phyloP scores from a whole-genome alignment of 2,329 filamentous ascomycete species.

The Nemania sp. region DNA sequence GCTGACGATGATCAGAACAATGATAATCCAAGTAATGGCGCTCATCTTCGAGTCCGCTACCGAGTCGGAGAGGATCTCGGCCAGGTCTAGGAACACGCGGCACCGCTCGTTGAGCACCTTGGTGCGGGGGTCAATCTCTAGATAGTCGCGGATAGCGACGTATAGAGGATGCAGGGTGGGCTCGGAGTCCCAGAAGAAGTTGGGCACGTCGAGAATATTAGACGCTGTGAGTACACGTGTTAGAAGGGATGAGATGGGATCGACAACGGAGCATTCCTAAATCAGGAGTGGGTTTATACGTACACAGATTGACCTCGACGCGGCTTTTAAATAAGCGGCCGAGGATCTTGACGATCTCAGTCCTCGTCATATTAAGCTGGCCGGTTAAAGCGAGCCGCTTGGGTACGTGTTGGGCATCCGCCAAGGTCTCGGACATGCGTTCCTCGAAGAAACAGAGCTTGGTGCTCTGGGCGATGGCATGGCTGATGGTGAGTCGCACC shows the following conservation, averaged over 20 bases:
- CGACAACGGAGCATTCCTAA: not conserved
- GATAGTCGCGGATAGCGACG: constrained; percentile 90
- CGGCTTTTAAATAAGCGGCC: constrained; percentile 89
- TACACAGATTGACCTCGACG: constrained; percentile 97
- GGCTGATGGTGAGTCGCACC: constrained; percentile 97
- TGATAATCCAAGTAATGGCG: constrained; percentile 96
- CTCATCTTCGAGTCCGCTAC: constrained; percentile 97
- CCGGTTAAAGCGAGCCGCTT: constrained; percentile 87
- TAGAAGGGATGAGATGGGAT: constrained; percentile 23
- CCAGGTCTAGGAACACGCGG: constrained; percentile 92
- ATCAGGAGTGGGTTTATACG: constrained; percentile 46
- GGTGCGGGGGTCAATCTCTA: constrained; percentile 95
- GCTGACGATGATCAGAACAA: constrained; percentile 86
- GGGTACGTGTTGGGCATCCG: constrained; percentile 88
- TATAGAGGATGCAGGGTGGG: constrained; percentile 94
- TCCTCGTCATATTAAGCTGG: constrained; percentile 85
- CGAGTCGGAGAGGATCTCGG: constrained; percentile 89
- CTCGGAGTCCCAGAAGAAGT: constrained; percentile 98
- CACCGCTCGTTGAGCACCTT: constrained; percentile 97
- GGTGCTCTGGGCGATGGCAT: constrained; percentile 95
- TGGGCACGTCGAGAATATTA: constrained; percentile 93
- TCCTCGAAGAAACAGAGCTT: constrained; percentile 97
- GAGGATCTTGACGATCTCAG: constrained; percentile 89
- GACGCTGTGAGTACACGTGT: constrained; percentile 61
- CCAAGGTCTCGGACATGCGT: constrained; percentile 92